Evolutionary conservation across 1,284 basidiomycete species (phyloP), one percentile per base, ranked within the genome.

Genomic region (Naganishia liquefaciens): DNA sequence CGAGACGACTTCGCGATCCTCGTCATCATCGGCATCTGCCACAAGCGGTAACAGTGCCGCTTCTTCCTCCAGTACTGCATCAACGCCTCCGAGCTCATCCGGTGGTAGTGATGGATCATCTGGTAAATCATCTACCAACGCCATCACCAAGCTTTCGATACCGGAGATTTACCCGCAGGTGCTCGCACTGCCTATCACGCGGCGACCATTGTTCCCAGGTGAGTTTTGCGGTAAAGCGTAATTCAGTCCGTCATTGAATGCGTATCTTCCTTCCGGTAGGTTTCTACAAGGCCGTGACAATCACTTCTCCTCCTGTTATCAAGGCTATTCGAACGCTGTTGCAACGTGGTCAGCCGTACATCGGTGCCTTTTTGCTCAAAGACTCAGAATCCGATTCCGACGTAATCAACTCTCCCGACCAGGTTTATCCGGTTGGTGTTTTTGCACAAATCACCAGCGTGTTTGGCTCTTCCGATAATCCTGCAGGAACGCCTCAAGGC

Each of bases 371-470:
- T 83, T 80, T 99, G 47, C 87, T 98, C 73, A 98, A 97, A 82
- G 93, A 98, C 76, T 91, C 93, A 70, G 87, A 93, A 70, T 84
- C 88, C 64, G 95, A 99, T 78, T 89, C 88, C 72, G 96, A 99
- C 77, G 86, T 95, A 65, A 96, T 98, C 73, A 90, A 89, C 68
- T 88, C 90, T 73, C 79, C 92, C 58, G 85, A 90, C 78, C 87
- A 91, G 67, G 93, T 99, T 2, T 91, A 98, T 79, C 85, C 86
- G 3, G 92, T 97, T 63, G 96, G 96, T 67, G 93, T 99, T 10
- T 97, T 99, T 75, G 93, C 93, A 3, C 95, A 99, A 80, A 93
- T 99, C 68, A 98, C 95, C 0, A 93, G 90, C 71, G 89, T 95
- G 5, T 99, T 97, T 78, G 85, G 88, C 0, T 87, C 89, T 6